Percentiles rank a stretch among this genome's conserved stretches.
Evolutionary conservation across 1,284 basidiomycete species (phyloP).

Genomic region (Ustilago shanxiensis): DNA sequence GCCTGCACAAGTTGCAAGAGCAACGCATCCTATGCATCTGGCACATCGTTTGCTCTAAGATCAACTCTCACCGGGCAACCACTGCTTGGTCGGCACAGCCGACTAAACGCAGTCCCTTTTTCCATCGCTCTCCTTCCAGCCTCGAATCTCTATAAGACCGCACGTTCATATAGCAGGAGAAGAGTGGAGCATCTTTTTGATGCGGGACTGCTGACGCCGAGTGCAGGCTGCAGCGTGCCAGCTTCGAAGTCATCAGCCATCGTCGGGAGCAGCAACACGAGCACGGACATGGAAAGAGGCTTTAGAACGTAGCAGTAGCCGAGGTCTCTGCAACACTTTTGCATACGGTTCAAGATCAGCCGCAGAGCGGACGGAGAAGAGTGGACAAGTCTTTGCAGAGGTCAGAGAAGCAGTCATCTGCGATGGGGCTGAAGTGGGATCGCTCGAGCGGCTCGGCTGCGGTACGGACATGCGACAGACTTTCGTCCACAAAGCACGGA

Average conservation of each 20-base stretch:
- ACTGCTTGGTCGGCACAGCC: not conserved
- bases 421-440: not conserved
- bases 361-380: not conserved
- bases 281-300: not conserved
- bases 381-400: slow-evolving; percentile 10
- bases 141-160: not conserved
- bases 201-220: not conserved
- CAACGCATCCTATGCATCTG: not conserved
- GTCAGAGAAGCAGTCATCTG: not conserved
- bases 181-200: not conserved
- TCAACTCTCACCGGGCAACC: not conserved
- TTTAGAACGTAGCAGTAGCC: not conserved
- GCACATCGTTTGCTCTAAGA: not conserved
- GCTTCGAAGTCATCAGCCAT: slow-evolving; percentile 13
- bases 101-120: not conserved
- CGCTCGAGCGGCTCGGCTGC: slow-evolving; percentile 9
- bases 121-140: not conserved
- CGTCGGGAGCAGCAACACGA: slow-evolving; percentile 2
- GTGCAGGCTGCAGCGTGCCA: slow-evolving; percentile 17
- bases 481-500: not conserved
- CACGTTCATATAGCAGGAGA: not conserved
- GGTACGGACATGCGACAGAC: slow-evolving; percentile 4
- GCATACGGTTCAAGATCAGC: not conserved
- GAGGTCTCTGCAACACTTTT: slow-evolving; percentile 20
- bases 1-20: not conserved